Conservation (phyloP, 768 basidiomycete genomes). For the Pleurotus pulmonarius region DNA sequence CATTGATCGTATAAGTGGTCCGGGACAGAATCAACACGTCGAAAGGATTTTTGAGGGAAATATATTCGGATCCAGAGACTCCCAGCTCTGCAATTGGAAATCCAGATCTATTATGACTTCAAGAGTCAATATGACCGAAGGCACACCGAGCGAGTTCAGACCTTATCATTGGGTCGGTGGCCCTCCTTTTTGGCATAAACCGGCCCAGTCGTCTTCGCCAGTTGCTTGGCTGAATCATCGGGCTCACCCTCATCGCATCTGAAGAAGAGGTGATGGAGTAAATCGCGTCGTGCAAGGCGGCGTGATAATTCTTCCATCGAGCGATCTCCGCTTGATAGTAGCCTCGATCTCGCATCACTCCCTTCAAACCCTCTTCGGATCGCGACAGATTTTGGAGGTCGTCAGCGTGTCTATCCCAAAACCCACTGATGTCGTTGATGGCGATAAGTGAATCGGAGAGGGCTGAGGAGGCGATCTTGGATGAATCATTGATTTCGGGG, state of each 20-base stretch:
- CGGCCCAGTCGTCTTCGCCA: background rate
- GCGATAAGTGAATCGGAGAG: background rate
- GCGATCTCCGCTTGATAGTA: background rate
- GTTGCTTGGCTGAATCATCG: background rate
- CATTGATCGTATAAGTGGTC: background rate
- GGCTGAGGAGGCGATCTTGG: background rate
- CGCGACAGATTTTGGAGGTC: background rate
- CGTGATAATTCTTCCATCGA: background rate
- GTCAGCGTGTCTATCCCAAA: background rate
- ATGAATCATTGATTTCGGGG: background rate
- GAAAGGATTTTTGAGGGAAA: background rate
- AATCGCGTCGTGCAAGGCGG: background rate
- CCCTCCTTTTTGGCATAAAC: background rate
- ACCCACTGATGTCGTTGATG: background rate
- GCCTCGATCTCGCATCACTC: background rate
- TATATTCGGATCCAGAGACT: background rate
- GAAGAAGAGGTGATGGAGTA: background rate
- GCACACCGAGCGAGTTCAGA: background rate
- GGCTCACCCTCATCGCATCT: background rate
- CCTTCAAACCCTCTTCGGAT: background rate
- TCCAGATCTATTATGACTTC: no score
- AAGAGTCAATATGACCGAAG: background rate
- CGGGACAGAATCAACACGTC: background rate
- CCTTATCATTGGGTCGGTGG: background rate
- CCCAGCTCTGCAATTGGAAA: background rate